Base-by-base conservation (phyloP, 176 grass and related monocot species). In the Olyra latifolia region DNA sequence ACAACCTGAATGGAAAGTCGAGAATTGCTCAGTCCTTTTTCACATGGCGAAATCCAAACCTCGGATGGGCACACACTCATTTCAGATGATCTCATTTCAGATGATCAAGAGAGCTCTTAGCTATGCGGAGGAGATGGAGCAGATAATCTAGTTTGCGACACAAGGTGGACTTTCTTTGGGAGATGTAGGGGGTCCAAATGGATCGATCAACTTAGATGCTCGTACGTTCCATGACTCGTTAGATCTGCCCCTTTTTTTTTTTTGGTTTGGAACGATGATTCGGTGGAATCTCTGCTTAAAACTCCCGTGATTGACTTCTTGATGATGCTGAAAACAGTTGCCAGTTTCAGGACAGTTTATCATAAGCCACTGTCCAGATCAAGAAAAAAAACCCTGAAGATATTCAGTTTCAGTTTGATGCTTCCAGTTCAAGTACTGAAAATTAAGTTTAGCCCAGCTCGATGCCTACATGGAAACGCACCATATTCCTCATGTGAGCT, bases 1-100 rank as follows among this genome's bases (percentile, higher is more conserved):
- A n/a, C 94, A 93, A 30, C 52, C 75, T 25, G 91, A 93, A 66
- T 97, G 94, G 94, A 86, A 97, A 28, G 84, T 93, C 16, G 83
- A 90, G 65, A 66, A 91, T 54, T 53, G 39, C 13, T 91, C 86
- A 10, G 88, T 97, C 7, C 72, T 86, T 71, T 97, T 93, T 46
- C 81, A 86, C 69, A 93, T 81, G 94, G 94, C 78, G 10, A 93
- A 97, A 66, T 69, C 74, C n/a, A 84, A 93, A 78, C 74, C 83
- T 40, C 88, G 79, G n/a, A 68, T 78, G 69, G 74, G 59, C 70
- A 28, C 85, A 82, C 86, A 75, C 15, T 84, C 84, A 1, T 40
- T 90, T 16, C 79, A 91, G 84, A 27, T 94, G 70, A n/a, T n/a
- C 15, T 84, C 84, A 1, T 40, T 90, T 16, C 79, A 91, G 84